Evolutionary conservation across 1,284 basidiomycete species (phyloP), one percentile per base, ranked within the genome.

Genomic region (Apiotrichum domesticum): DNA sequence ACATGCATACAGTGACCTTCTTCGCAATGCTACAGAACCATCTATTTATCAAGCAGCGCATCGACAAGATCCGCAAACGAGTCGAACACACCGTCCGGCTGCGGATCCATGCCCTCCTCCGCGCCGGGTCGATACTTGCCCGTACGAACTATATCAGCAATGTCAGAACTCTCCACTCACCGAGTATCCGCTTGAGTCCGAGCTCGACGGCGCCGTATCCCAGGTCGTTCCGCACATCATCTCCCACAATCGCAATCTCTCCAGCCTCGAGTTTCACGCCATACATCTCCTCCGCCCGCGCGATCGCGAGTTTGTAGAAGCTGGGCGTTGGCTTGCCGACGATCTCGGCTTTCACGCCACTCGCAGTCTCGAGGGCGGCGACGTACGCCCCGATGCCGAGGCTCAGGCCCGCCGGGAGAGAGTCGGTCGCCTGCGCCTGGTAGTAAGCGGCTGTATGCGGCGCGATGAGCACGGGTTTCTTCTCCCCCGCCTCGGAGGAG

Each of bases 311-410:
- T 62, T 85, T 76, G 62, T 85, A 87, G 67, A 87, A 87, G 1
- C 71, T 64, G n/a, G 73, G 74, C 0, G 78, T 80, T 0, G 86
- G 86, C 67, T 88, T 88, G 3, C 87, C 87, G 6, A 87, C 80
- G 8, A 84, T 76, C 39, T 79, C 78, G 0, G 85, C 83, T 11
- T 77, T 63, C 21, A 78, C 62, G 0, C 79, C 80, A 0, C 80
- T 63, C 0, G 85, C 84, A 3, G 76, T 71, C 64, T 87, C 86
- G 6, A 88, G 77, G 0, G 84, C 85, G 1, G 76, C 67, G 4
- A 88, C 81, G 64, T 87, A 88, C 0, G 85, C 84, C 1, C 86
- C 86, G 0, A 84, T 83, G 1, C 86, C 87, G 13, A 88, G 77
- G 1, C 83, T 84, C 4, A 87, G 77, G 2, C 76, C 76, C 0